phyloP scores from a whole-genome alignment of 345 rosid genomes.

The Citrus australasica region DNA sequence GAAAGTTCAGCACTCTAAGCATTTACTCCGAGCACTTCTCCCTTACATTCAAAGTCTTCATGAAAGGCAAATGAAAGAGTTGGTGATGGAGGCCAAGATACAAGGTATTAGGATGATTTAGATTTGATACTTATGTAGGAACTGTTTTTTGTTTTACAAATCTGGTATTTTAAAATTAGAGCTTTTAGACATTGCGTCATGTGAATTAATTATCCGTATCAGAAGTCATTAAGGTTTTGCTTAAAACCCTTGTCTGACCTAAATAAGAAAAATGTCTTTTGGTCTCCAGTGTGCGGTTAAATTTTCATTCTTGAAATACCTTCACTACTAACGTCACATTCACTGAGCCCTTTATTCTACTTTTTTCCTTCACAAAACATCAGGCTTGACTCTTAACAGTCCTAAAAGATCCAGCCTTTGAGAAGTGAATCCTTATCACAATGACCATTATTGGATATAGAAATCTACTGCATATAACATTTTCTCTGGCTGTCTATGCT shows the following conservation, averaged over 20 bases:
- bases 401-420: not conserved
- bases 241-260: not conserved
- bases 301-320: not conserved
- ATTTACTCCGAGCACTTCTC: slow-evolving; percentile 26
- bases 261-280: not conserved
- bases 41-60: slow-evolving; percentile 29
- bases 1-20: slow-evolving; percentile 22
- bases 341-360: not conserved
- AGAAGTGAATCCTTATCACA: not conserved
- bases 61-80: slow-evolving; percentile 37
- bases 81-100: slow-evolving; percentile 25
- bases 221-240: not conserved
- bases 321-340: not conserved
- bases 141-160: not conserved
- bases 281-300: not conserved
- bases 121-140: not conserved
- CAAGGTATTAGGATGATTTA: slow-evolving; percentile 27
- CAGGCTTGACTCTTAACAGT: not conserved
- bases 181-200: not conserved
- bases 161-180: not conserved
- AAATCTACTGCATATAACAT: not conserved
- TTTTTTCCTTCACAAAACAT: not conserved
- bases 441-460: not conserved
- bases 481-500: not conserved
- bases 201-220: not conserved